Evolutionary conservation across 148 eudicot genomes (phyloP).

Genomic region (Rheum nobile): DNA sequence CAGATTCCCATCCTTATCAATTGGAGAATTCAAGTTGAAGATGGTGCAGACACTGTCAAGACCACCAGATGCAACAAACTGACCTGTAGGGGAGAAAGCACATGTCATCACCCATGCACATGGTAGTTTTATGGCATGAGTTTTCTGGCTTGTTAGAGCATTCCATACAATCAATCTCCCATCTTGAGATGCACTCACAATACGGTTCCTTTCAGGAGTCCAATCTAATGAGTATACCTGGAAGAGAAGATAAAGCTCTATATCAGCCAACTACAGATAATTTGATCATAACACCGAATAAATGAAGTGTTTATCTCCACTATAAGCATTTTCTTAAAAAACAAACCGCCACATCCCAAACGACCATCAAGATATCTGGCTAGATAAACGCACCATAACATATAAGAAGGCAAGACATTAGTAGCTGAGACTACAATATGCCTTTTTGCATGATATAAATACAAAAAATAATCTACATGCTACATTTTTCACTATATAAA

Average conservation of each 20-base stretch:
- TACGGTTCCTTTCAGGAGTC: constrained; percentile 88
- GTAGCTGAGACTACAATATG: background rate
- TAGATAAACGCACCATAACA: background rate
- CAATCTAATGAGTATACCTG: constrained; percentile 96
- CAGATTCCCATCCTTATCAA: constrained; percentile 74
- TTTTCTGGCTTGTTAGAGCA: constrained; percentile 97
- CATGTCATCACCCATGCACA: constrained; percentile 99
- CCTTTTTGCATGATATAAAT: background rate
- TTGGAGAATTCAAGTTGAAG: constrained; percentile 71
- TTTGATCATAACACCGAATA: background rate
- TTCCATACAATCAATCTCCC: constrained; percentile 96
- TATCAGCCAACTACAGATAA: background rate
- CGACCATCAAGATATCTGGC: background rate
- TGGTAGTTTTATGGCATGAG: constrained; percentile 90
- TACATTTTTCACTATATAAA: background rate
- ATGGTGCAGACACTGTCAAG: constrained; percentile 89
- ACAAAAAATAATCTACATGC: background rate
- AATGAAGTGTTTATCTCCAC: background rate
- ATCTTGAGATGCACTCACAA: constrained; percentile 98
- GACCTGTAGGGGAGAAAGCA: constrained; percentile 93
- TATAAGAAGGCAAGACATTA: background rate
- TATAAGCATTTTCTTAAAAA: background rate
- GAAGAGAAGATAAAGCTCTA: background rate
- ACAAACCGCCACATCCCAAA: background rate
- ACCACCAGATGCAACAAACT: constrained; percentile 96